A percentile compares a stretch with the other conserved stretches of the same genome.
These are phyloP conservation scores for Cryptosporidium muris DNA, from an alignment of 169 alveolate species.

Conservation along the genomic window DNA sequence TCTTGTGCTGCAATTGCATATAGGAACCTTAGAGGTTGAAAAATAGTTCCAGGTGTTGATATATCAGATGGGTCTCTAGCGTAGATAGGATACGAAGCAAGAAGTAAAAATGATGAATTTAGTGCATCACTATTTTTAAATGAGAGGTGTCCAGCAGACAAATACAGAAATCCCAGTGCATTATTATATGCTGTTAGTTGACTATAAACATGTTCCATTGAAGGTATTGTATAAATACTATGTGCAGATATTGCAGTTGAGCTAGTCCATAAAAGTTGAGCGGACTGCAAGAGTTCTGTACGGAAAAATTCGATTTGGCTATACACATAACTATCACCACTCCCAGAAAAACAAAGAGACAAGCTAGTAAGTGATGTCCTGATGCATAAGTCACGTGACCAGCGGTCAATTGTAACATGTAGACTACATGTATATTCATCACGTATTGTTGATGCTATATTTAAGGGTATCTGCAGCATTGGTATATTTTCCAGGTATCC, in stretches of 20 bases:
- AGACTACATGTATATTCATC: constrained; percentile 32
- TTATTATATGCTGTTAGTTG: constrained; percentile 67
- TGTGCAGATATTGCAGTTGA: constrained; percentile 66
- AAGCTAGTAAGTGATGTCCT: constrained; percentile 42
- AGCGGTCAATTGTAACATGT: constrained; percentile 46
- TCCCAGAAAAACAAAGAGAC: constrained; percentile 47
- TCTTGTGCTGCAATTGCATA: constrained; percentile 1
- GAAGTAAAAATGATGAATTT: constrained; percentile 27
- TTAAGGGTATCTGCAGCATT: constrained; percentile 45
- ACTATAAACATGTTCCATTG: constrained; percentile 63
- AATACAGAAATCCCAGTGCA: constrained; percentile 65
- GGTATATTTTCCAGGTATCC: constrained; percentile 45
- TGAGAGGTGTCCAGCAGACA: constrained; percentile 51
- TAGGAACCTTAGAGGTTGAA: constrained; percentile 62
- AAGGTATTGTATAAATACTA: constrained; percentile 57
- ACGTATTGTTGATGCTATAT: constrained; percentile 54
- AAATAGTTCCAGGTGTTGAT: constrained; percentile 62
- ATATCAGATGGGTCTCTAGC: constrained; percentile 59
- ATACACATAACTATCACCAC: constrained; percentile 46
- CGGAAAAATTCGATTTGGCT: constrained; percentile 42
- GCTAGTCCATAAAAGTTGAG: constrained; percentile 65
- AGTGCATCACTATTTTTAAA: constrained; percentile 19
- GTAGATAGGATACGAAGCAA: constrained; percentile 60
- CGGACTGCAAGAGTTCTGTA: constrained; percentile 23
- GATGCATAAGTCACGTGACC: constrained; percentile 60